Conservation (phyloP, 805 yeast species). For the Wickerhamiella nectarea region DNA sequence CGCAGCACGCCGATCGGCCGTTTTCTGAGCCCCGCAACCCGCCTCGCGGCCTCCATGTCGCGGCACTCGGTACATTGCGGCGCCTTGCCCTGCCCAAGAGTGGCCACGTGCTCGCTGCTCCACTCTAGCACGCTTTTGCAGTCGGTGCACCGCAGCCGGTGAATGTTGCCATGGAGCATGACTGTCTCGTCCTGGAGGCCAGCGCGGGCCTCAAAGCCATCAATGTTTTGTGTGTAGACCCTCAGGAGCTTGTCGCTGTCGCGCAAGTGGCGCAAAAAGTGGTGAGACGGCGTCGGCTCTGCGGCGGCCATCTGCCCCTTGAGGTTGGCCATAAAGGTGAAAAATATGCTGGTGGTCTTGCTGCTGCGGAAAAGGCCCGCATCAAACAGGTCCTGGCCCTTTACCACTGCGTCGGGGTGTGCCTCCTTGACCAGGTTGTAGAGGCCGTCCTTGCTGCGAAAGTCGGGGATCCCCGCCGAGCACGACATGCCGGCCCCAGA, state of each 20-base stretch:
- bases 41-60: conserved; percentile 40
- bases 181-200: conserved; percentile 51
- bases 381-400: conserved; percentile 87
- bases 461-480: conserved; percentile 95
- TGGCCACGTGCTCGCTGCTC: conserved; percentile 38
- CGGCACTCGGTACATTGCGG: conserved; percentile 70
- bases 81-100: conserved; percentile 45
- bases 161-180: conserved; percentile 83
- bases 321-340: conserved; percentile 76
- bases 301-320: conserved; percentile 53
- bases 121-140: conserved; percentile 51
- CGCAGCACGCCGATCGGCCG: conserved; percentile 67
- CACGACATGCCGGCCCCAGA: conserved; percentile 97
- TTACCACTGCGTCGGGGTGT: conserved; percentile 47
- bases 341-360: conserved; percentile 53
- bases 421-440: conserved; percentile 57
- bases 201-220: conserved; percentile 61
- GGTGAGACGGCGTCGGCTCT: conserved; percentile 71
- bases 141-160: conserved; percentile 57
- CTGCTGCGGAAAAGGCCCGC: conserved; percentile 62
- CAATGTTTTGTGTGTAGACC: conserved; percentile 92
- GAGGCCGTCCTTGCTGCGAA: conserved; percentile 71
- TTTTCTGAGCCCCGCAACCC: conserved; percentile 56
- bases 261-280: conserved; percentile 48
- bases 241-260: conserved; percentile 55